Evolutionary conservation across 2,329 filamentous ascomycete genomes (phyloP), one percentile per base, ranked within the genome.

Genomic region (Ustilaginoidea virens): DNA sequence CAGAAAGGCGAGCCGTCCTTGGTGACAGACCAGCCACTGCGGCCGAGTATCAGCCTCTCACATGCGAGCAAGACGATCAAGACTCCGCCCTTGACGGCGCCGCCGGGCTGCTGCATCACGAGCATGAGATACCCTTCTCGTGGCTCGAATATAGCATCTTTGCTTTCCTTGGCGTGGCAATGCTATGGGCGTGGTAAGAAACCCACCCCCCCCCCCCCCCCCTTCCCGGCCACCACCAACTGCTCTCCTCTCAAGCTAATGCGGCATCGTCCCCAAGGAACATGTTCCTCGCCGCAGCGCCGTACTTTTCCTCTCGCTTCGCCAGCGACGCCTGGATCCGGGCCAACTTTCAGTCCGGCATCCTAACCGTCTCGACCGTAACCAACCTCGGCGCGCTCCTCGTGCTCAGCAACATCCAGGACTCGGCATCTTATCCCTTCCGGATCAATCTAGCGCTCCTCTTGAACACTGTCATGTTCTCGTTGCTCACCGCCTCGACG

Each of bases 231-330:
- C 3, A 14, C 25, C 20, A 18, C 12, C 12, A 20, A 19, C 12
- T 5, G 7, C 8, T 17, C 10, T n/a, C 11, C 11, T n/a, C 31
- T 8, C 17, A 18, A 19, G 17, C 17, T 22, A 17, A 10, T 15
- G 7, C 19, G n/a, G n/a, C 15, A 21, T 16, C 19, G 5, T 14
- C 16, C 6, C n/a, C 17, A 19, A 31, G 83, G 83, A 96, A 96
- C 60, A 94, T 94, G 87, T 94, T 96, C 53, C 71, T 96, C 41
- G 87, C 90, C 25, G 85, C 87, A 7, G 82, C 83, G 2, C 83
- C 87, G 4, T 96, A 96, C 61, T 94, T 96, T 56, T 74, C 86
- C 45, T 65, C 63, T 28, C 82, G 87, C 41, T 92, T 96, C 52
- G 58, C 66, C 25, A 63, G 66, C 35, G 71, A 76, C 47, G 57